phyloP scores from a whole-genome alignment of 179 eudicot genomes.

The Beta macrorhiza region DNA sequence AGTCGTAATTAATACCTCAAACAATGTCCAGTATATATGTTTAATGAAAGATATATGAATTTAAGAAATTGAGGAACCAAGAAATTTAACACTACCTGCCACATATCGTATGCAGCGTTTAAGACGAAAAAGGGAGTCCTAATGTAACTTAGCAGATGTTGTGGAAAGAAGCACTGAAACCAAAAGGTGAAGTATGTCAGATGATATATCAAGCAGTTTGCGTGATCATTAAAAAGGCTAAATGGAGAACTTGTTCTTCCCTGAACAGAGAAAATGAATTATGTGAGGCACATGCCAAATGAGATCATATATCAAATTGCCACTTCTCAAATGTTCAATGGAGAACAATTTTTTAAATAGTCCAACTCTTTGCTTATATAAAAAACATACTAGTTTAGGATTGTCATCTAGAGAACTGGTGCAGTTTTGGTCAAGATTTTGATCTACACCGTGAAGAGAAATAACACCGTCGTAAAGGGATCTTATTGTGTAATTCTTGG shows the following conservation, averaged over 20 bases:
- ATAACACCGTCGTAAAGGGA: constrained; percentile 48
- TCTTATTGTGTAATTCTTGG: constrained; percentile 50
- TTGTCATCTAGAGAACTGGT: constrained; percentile 37
- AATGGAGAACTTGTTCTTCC: no score
- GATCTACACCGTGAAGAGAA: constrained; percentile 71
- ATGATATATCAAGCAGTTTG: neutral
- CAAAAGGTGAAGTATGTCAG: no score
- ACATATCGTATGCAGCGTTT: constrained; percentile 90
- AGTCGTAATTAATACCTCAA: neutral
- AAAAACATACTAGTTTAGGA: constrained; percentile 56
- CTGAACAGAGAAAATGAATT: no score
- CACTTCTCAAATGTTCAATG: no score
- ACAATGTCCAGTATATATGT: neutral
- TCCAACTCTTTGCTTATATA: no score
- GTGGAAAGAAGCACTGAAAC: constrained; percentile 89
- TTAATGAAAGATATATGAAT: neutral
- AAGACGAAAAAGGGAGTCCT: constrained; percentile 73
- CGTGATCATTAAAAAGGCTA: no score
- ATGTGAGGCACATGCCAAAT: no score
- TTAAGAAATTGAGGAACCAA: no score
- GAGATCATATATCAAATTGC: no score
- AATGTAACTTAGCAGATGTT: constrained; percentile 60
- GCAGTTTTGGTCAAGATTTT: constrained; percentile 64
- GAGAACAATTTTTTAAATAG: no score
- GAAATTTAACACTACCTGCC: constrained; percentile 52